Conservation (phyloP, 2,329 filamentous ascomycete genomes). For the Cryphonectria carpinicola region DNA sequence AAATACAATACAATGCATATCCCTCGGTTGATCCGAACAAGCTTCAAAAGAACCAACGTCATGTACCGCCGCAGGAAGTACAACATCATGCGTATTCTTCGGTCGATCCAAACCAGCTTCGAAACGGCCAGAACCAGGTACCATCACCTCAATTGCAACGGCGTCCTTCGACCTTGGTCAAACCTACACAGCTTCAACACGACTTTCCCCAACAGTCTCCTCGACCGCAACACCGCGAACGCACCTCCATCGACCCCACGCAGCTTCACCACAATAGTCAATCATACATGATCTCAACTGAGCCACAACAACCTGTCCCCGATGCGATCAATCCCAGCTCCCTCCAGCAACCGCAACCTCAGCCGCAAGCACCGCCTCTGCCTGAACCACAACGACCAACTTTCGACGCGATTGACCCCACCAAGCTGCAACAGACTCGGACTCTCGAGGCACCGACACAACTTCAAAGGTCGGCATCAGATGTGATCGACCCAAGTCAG, state of each 20-base stretch:
- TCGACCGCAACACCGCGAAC: neutral
- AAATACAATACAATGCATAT: constrained; percentile 2
- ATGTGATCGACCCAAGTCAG: constrained; percentile 27
- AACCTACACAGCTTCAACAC: constrained; percentile 13
- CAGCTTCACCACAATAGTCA: constrained; percentile 6
- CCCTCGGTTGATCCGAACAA: neutral
- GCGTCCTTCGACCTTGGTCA: neutral
- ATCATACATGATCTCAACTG: neutral
- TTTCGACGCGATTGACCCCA: constrained; percentile 16
- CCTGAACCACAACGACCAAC: constrained; percentile 12
- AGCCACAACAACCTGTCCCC: neutral
- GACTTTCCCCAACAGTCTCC: neutral
- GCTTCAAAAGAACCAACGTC: neutral
- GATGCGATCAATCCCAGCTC: constrained; percentile 16
- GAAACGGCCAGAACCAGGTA: neutral
- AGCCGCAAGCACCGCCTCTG: constrained; percentile 9
- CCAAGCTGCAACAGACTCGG: constrained; percentile 14
- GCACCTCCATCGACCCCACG: constrained; percentile 1
- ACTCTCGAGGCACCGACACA: neutral
- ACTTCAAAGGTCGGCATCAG: constrained; percentile 14
- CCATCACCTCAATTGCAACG: constrained; percentile 3
- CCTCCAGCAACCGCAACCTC: constrained; percentile 10
- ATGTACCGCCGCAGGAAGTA: neutral
- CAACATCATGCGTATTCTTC: neutral
- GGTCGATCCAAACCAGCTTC: neutral